Percentiles rank a stretch among this genome's conserved stretches.
Evolutionary conservation across 192 early-diverging fungal genomes (phyloP).

Genomic region (Coemansia sp.): DNA sequence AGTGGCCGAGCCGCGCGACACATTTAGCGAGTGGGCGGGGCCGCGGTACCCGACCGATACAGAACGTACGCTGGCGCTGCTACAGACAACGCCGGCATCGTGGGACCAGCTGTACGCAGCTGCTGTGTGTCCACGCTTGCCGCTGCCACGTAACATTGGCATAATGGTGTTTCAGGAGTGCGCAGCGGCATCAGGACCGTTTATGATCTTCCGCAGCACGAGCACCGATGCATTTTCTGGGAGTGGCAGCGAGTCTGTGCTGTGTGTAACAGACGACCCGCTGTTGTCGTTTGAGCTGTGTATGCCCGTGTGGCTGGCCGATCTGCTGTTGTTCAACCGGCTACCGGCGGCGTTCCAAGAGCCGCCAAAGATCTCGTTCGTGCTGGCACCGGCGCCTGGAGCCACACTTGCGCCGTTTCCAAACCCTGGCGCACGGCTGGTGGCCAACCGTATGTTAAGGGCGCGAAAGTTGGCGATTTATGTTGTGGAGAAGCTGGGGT

Average conservation of each 20-base stretch:
- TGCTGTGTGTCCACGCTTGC: slow-evolving; percentile 45
- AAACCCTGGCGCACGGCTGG: slow-evolving; percentile 62
- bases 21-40: slow-evolving; percentile 43
- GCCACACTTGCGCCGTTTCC: slow-evolving; percentile 46
- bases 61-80: slow-evolving; percentile 36
- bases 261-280: slow-evolving; percentile 32
- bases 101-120: slow-evolving; percentile 56
- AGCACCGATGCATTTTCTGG: not conserved
- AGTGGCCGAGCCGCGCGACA: slow-evolving; percentile 14
- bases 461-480: slow-evolving; percentile 82
- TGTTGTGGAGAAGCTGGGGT: slow-evolving; percentile 74
- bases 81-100: slow-evolving; percentile 25
- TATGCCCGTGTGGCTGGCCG: slow-evolving; percentile 83
- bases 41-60: slow-evolving; percentile 37
- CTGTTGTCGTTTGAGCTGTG: slow-evolving; percentile 63
- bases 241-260: slow-evolving; percentile 22
- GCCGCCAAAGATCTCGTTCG: slow-evolving; percentile 79
- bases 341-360: slow-evolving; percentile 67
- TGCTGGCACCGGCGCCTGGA: slow-evolving; percentile 64
- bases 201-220: slow-evolving; percentile 23
- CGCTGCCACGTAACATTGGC: slow-evolving; percentile 35
- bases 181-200: slow-evolving; percentile 36
- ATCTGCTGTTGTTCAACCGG: slow-evolving; percentile 78
- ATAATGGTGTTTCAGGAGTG: slow-evolving; percentile 36
- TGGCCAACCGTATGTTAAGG: slow-evolving; percentile 86